phyloP scores from a whole-genome alignment of 2,329 filamentous ascomycete genomes.

The Calonectria naviculata region DNA sequence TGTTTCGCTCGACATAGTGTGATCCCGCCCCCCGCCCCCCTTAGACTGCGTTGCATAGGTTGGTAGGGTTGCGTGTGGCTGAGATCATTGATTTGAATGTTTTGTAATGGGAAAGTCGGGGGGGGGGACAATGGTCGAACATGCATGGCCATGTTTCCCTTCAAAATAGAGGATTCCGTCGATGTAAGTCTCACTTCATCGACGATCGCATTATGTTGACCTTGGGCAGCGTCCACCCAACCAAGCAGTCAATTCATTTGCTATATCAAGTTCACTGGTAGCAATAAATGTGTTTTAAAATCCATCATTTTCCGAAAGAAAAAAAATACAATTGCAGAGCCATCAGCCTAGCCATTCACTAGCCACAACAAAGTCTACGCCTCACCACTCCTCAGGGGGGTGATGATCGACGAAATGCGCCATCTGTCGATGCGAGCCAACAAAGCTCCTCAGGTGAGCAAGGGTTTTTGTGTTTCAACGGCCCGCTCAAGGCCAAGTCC shows the following conservation, averaged over 20 bases:
- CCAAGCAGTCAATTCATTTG: neutral
- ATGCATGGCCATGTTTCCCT: neutral
- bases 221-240: neutral
- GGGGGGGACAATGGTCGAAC: neutral
- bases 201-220: neutral
- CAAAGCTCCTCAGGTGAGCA: slow-evolving; percentile 34
- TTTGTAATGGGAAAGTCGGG: neutral
- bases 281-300: neutral
- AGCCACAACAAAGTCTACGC: slow-evolving; percentile 40
- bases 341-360: slow-evolving; percentile 27
- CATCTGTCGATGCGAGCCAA: neutral
- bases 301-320: neutral
- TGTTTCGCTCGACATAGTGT: neutral
- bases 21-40: slow-evolving; percentile 11
- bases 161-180: neutral
- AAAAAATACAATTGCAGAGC: slow-evolving; percentile 11
- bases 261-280: neutral
- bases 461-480: slow-evolving; percentile 30
- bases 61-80: slow-evolving; percentile 14
- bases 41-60: neutral
- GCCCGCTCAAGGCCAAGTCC: slow-evolving; percentile 33
- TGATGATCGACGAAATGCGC: slow-evolving; percentile 26
- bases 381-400: slow-evolving; percentile 24
- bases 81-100: neutral
- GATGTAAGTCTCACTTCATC: neutral